Evolutionary conservation across 371 early-diverging fungal genomes (phyloP).

Genomic region (Umbelopsis sp.): DNA sequence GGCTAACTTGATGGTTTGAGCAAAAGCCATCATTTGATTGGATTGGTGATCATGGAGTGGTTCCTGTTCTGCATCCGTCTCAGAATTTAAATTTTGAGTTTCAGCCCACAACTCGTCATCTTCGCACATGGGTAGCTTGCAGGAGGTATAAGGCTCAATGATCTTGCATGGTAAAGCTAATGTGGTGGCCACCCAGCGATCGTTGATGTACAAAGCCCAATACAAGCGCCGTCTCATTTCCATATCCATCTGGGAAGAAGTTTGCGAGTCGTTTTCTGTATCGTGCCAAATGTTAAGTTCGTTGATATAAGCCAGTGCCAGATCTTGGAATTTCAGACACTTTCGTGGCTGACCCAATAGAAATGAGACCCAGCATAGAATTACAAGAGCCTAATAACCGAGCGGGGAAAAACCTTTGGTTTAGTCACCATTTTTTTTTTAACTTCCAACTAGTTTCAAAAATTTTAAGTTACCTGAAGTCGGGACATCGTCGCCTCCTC

Average conservation of each 20-base stretch:
- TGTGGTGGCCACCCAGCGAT: constrained; percentile 38
- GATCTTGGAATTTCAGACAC: constrained; percentile 29
- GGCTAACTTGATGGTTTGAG: constrained; percentile 42
- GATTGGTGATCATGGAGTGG: constrained; percentile 23
- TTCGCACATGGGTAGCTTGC: constrained; percentile 42
- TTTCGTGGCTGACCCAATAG: constrained; percentile 36
- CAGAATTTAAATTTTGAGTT: no score
- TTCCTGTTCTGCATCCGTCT: neutral
- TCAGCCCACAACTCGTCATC: constrained; percentile 37
- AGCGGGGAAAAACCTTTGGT: neutral
- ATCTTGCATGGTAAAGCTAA: constrained; percentile 25
- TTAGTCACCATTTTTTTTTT: neutral
- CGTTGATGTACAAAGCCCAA: constrained; percentile 44
- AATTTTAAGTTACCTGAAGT: constrained; percentile 31
- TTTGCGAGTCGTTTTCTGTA: constrained; percentile 17
- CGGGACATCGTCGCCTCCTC: constrained; percentile 26
- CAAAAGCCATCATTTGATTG: constrained; percentile 38
- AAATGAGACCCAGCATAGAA: constrained; percentile 49
- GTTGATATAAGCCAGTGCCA: constrained; percentile 22
- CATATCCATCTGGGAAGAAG: constrained; percentile 13
- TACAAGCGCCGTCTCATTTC: constrained; percentile 47
- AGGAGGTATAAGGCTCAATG: constrained; percentile 22
- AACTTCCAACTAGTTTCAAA: neutral
- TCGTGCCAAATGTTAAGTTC: constrained; percentile 21
- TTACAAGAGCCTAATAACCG: constrained; percentile 33